Percentiles rank a stretch among this genome's conserved stretches.
phyloP scores from a whole-genome alignment of 75 land plant genomes.

The Pinus tabuliformis region DNA sequence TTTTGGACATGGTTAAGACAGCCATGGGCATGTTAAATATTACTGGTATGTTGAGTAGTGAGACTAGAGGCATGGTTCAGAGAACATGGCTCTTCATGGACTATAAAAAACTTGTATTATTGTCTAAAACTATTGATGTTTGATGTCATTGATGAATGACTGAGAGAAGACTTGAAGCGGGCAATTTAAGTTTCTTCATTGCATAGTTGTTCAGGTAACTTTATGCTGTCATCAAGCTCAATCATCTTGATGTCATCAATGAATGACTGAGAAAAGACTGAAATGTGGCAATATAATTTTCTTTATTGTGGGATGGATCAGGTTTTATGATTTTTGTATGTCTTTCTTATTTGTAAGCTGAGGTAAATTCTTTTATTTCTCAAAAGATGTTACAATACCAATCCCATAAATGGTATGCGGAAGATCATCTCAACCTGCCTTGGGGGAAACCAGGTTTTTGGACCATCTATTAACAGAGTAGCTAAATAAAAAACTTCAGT shows the following conservation, averaged over 20 bases:
- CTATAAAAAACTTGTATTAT: not conserved
- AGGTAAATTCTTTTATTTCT: no score
- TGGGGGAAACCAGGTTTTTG: no score
- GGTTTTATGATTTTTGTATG: not conserved
- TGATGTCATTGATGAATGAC: conserved; percentile 1
- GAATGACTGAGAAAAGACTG: not conserved
- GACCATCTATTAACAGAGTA: no score
- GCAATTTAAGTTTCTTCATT: not conserved
- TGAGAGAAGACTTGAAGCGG: not conserved
- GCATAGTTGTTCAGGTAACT: no score
- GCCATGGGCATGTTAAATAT: not conserved
- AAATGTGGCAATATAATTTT: not conserved
- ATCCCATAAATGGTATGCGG: no score
- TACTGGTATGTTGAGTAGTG: not conserved
- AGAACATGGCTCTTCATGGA: not conserved
- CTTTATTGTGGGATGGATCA: not conserved
- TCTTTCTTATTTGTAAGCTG: no score
- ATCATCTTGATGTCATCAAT: not conserved
- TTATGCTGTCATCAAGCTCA: not conserved
- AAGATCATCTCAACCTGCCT: no score
- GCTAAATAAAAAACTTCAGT: no score
- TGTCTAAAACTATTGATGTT: not conserved
- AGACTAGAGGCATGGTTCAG: not conserved
- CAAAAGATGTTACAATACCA: no score
- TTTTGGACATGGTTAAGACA: not conserved